Evolutionary conservation across 2,329 filamentous ascomycete species (phyloP).

Genomic region (Tympanopsis confertula): DNA sequence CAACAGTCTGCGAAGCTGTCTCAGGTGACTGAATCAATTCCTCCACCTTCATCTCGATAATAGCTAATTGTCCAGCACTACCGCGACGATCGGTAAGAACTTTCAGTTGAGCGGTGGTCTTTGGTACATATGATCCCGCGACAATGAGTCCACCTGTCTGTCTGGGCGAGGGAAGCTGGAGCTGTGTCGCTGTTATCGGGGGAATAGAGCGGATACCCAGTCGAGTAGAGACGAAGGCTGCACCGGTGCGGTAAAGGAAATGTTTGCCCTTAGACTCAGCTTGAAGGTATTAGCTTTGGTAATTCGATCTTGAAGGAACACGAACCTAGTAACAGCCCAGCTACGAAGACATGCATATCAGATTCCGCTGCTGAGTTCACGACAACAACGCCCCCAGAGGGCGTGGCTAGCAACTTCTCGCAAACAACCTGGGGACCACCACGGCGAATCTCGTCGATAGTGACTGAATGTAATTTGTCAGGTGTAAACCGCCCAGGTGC

Average conservation of each 20-base stretch:
- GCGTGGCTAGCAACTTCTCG: slow-evolving; percentile 21
- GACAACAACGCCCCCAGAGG: slow-evolving; percentile 28
- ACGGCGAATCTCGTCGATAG: slow-evolving; percentile 31
- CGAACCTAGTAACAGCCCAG: slow-evolving; percentile 25
- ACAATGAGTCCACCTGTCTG: slow-evolving; percentile 37
- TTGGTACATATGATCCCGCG: slow-evolving; percentile 45
- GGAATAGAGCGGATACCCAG: slow-evolving; percentile 38
- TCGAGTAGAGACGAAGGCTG: slow-evolving; percentile 30
- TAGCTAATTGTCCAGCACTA: slow-evolving; percentile 25
- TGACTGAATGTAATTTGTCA: slow-evolving; percentile 28
- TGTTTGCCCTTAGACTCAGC: slow-evolving; percentile 17
- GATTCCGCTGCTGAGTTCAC: slow-evolving; percentile 39
- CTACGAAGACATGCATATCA: slow-evolving; percentile 42
- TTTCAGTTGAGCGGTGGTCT: slow-evolving; percentile 42
- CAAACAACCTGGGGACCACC: slow-evolving; percentile 30
- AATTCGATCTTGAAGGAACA: neutral
- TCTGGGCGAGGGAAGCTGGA: slow-evolving; percentile 19
- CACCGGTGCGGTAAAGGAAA: slow-evolving; percentile 26
- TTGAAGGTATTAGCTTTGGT: neutral
- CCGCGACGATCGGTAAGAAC: slow-evolving; percentile 19
- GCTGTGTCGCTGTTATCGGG: slow-evolving; percentile 32
- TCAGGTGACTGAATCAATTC: slow-evolving; percentile 27
- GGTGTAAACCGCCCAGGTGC: slow-evolving; percentile 24
- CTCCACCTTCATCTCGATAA: slow-evolving; percentile 33
- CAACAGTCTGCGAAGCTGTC: slow-evolving; percentile 16